Evolutionary conservation across 2,329 filamentous ascomycete species (phyloP), one percentile per base, ranked within the genome.

Genomic region (Stachybotrys echinatus): DNA sequence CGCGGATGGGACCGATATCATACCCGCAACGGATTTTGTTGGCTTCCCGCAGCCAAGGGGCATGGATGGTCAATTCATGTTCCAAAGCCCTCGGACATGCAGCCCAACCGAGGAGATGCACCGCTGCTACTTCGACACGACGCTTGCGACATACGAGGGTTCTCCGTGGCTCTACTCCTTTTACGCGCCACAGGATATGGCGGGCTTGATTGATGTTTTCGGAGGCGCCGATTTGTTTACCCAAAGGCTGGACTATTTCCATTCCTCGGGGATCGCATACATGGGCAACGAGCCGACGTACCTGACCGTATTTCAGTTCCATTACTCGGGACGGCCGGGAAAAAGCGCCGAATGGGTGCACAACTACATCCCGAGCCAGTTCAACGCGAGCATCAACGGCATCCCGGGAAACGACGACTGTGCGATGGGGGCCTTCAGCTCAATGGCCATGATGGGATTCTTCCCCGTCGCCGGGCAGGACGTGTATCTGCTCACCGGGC

Each of bases 101-200:
- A 61, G 58, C 6, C 44, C 44, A 7, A 37, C 44, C 14, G 22
- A 46, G n/a, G 67, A 71, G 55, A 61, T 64, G 21, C 75, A 72
- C 61, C 76, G 76, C 59, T 63, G 61, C 48, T 62, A 61, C 51
- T 54, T 63, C 19, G 59, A 61, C 45, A 50, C 56, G 21, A 61
- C 56, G 6, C 59, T 61, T 43, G 59, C 61, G 63, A 89, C 85
- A 0, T 90, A 88, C 57, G 86, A 90, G 63, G 84, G 81, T 2
- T 84, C 80, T 50, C 71, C 78, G 1, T 90, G 86, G 86, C 77
- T 88, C 43, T 91, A 91, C 65, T 82, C 81, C 18, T 91, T 90
- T 48, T 67, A 67, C 51, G 69, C 73, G 10, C 75, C 74, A 12
- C 74, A 77, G 51, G 72, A 76, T 58, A 72, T 72, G 66, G 63